Evolutionary conservation across 1,139 yeast genomes (phyloP), one percentile per base, ranked within the genome.

Genomic region (Kazachstania sp.): DNA sequence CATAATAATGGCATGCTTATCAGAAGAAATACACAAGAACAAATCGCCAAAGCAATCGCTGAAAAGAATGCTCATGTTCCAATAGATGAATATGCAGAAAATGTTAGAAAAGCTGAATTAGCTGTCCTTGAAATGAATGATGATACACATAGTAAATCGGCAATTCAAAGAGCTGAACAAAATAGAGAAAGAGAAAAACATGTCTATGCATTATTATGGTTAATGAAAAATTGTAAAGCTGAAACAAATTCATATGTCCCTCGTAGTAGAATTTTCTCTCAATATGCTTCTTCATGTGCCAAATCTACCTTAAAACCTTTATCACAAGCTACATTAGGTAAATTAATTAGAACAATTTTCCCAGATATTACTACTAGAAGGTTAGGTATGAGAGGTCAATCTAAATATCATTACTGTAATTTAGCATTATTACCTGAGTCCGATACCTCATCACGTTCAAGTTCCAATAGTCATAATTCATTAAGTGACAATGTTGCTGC

Each of bases 361-460:
- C 95, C 96, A 2, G 72, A 72, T 47, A 71, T 87, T 53, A 81
- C 84, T 29, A 85, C 95, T 0, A 74, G 96, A 55, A 74, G 97
- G 49, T 71, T 87, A 50, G 97, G 96, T 12, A 81, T 83, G 66
- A 73, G 95, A 45, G 96, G 96, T 9, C 88, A 85, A 59, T 81
- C 90, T 20, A 85, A 86, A 59, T 88, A 88, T 63, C 95, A 88
- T 61, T 88, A 88, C 63, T 86, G 95, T 67, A 96, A 96, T 1
- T 73, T 88, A 45, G 77, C 75, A 55, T 65, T 87, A 45, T 67
- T 77, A 13, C 11, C 36, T 13, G 43, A 39, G 9, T 26, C 15
- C 13, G 31, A 38, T 23, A 30, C 12, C 13, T 38, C 28, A 6
- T 19, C 35, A 2, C 37, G 37, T 34, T 4, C 37, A 15, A 13